Evolutionary conservation across 345 rosid species (phyloP), one percentile per base, ranked within the genome.

Genomic region (Garcia nutans): DNA sequence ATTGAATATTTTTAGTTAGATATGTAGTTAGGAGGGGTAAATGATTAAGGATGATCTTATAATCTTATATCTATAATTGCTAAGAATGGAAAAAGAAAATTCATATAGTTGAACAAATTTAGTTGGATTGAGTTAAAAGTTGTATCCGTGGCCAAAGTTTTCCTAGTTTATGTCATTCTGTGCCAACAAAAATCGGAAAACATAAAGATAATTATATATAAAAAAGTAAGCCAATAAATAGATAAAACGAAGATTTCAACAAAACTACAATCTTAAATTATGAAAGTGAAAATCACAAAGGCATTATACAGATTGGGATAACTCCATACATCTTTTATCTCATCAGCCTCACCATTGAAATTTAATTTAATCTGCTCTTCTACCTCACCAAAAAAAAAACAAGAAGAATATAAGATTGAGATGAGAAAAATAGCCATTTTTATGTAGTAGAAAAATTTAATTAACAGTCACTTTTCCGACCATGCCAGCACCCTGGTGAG

Each of bases 401-500:
- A 72, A 50, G 49, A 63, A 60, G 47, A 50, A 52, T n/a, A n/a
- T n/a, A 5, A 33, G 37, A 2, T 2, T 33, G 37, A 33, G 37
- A 33, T 3, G 41, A 37, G 41, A 37, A 37, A 37, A 37, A 37
- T 6, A 37, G 41, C 41, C 41, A 28, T 28, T 37, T 37, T 37
- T 37, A 37, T 37, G 41, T 37, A 37, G 41, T 24, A 63, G 60
- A 28, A 28, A 28, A 59, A 28, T 73, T 84, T 79, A 96, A 66
- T 93, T 91, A 71, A 94, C 95, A 70, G 95, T 92, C 10, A 92
- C 86, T 81, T 92, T 89, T 13, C 97, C 98, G 0, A 76, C 86
- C 98, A 94, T 94, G 77, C 98, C 97, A 76, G 97, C 97, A 56
- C 97, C 97, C 85, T 89, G 97, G 83, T 94, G 98, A 15, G 98